Base-by-base conservation (phyloP, 805 yeast genomes). In the Sugiyamaella lignohabitans region DNA sequence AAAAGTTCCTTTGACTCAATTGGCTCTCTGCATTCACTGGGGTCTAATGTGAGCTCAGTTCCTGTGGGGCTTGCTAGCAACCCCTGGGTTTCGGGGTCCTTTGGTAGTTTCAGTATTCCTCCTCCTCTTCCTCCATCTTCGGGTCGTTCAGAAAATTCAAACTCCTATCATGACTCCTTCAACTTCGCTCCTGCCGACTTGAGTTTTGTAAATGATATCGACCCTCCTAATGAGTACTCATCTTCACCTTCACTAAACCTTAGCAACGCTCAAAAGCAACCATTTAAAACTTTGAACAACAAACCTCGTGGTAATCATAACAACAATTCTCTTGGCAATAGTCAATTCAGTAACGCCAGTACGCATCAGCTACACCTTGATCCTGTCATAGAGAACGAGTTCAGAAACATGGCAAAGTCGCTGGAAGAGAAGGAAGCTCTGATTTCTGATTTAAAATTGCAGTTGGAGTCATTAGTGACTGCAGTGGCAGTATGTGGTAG, bases 401-500 rank as follows among this genome's bases (percentile, higher is more conserved):
- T 78, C 50, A 65, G 65, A 40, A 75, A 70, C 52, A 62, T 81
- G 53, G 66, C 79, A 1, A 63, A 65, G 22, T 67, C 76, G 10
- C 67, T 81, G 48, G 66, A 70, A 34, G 71, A 73, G 22, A 69
- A 73, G 43, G 63, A 64, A 29, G 22, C 66, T 16, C 87, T 84
- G 54, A 67, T 82, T 46, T 71, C 73, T 21, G 84, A 80, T 18
- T 77, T 87, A 1, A 82, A 82, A 52, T 54, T 67, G 14, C 70
- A 83, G 53, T 65, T 86, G 40, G 94, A 86, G 56, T 72, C 84
- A 21, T 55, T 84, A 8, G 54, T 77, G 20, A 75, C 84, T 1
- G 80, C 55, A 6, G 61, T 77, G 21, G 69, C 79, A 1, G 55
- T 76, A 43, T 46, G 42, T 16, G 56, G 52, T 20, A 27, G 39